Conservation (phyloP, 2,329 filamentous ascomycete species). For the Hypomyces rosellus region DNA sequence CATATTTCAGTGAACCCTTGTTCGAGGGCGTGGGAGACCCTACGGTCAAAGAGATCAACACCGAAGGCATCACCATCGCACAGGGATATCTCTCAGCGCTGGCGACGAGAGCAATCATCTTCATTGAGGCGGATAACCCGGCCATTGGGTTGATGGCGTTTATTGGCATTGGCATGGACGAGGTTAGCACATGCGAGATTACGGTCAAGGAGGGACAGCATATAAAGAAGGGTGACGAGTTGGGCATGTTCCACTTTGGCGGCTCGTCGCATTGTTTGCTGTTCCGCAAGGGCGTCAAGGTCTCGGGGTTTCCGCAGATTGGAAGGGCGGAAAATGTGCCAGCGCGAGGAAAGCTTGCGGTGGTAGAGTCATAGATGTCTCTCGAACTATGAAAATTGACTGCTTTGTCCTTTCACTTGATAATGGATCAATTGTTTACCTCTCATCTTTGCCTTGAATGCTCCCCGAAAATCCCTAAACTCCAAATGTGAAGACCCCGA, state of each 20-base stretch:
- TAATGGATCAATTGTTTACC: no score
- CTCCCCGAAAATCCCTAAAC: no score
- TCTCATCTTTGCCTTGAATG: no score
- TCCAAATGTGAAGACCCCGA: no score
- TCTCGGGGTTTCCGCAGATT: conserved; percentile 34
- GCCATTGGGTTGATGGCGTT: conserved; percentile 64
- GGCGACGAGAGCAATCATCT: conserved; percentile 64
- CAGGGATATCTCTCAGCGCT: conserved; percentile 62
- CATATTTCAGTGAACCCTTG: conserved; percentile 59
- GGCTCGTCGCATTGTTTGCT: conserved; percentile 64
- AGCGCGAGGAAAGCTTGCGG: conserved; percentile 31
- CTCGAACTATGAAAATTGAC: no score
- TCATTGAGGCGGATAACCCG: conserved; percentile 63
- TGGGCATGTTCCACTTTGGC: conserved; percentile 79
- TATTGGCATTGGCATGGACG: conserved; percentile 68
- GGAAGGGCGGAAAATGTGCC: conserved; percentile 33
- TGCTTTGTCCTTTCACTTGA: no score
- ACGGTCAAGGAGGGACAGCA: conserved; percentile 60
- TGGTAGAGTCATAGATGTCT: conserved; percentile 34
- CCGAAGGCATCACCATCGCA: conserved; percentile 39
- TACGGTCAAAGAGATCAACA: conserved; percentile 29
- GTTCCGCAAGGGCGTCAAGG: conserved; percentile 51
- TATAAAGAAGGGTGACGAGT: conserved; percentile 62
- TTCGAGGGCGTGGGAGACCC: conserved; percentile 29
- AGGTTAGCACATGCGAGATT: conserved; percentile 68